These are phyloP conservation scores for Stemphylium vesicarium DNA, from an alignment of 2,329 filamentous ascomycete species.

Conservation along the genomic window DNA sequence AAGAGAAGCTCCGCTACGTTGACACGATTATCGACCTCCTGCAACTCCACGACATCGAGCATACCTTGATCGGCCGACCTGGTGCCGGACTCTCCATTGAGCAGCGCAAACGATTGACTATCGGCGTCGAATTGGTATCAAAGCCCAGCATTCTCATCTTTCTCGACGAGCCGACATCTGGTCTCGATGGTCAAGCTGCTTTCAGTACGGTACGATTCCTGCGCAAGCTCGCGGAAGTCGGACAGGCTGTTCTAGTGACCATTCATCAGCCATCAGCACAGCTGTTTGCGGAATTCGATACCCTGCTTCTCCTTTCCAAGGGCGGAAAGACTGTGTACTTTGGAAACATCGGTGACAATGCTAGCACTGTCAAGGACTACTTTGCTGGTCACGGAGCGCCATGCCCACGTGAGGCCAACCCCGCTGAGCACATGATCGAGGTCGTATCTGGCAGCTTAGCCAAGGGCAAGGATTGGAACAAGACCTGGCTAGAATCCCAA, in stretches of 20 bases:
- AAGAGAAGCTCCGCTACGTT: conserved; percentile 65
- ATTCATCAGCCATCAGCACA: conserved; percentile 93
- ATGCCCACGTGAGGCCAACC: conserved; percentile 72
- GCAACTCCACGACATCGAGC: conserved; percentile 64
- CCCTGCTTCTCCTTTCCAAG: conserved; percentile 74
- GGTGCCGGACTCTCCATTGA: conserved; percentile 48
- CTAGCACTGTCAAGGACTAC: conserved; percentile 69
- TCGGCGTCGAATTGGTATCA: conserved; percentile 55
- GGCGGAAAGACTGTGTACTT: conserved; percentile 80
- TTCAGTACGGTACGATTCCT: conserved; percentile 86
- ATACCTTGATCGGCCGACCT: conserved; percentile 56
- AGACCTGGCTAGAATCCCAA: neutral
- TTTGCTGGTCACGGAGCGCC: conserved; percentile 73
- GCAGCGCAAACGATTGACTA: conserved; percentile 67
- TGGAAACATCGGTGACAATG: conserved; percentile 74
- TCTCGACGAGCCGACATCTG: conserved; percentile 72
- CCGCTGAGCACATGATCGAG: conserved; percentile 76
- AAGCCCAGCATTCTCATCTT: conserved; percentile 28
- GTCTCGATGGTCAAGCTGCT: conserved; percentile 79
- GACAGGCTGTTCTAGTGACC: conserved; percentile 82
- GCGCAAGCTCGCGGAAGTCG: conserved; percentile 81
- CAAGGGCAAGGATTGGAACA: conserved; percentile 1
- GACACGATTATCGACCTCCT: conserved; percentile 64
- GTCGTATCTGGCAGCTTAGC: conserved; percentile 36
- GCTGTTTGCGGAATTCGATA: conserved; percentile 85